Percentiles rank a stretch among this genome's conserved stretches.
phyloP scores from a whole-genome alignment of 2,329 filamentous ascomycete genomes.

The Pseudogymnoascus sp. region DNA sequence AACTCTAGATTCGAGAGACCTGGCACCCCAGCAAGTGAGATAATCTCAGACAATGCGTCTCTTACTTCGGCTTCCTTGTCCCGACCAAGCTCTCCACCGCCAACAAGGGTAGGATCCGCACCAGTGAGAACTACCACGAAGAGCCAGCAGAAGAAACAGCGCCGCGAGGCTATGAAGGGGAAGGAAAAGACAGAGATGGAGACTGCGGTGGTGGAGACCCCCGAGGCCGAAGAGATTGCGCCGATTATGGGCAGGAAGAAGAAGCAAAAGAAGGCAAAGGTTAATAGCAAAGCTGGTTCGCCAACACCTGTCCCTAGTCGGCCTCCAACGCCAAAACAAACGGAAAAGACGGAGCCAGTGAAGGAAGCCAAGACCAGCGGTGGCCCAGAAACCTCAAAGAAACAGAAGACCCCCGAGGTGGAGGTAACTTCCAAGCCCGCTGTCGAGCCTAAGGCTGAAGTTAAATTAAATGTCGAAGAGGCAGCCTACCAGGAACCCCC shows the following conservation, averaged over 20 bases:
- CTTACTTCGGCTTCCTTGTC: conserved; percentile 65
- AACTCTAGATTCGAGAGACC: conserved; percentile 43
- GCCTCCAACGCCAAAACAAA: conserved; percentile 19
- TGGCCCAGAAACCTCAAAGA: conserved; percentile 8
- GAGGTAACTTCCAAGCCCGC: conserved; percentile 14
- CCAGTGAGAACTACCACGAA: conserved; percentile 64
- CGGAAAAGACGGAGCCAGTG: conserved; percentile 8
- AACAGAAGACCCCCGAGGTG: conserved; percentile 12
- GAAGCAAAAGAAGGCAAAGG: conserved; percentile 71
- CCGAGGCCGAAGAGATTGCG: conserved; percentile 41
- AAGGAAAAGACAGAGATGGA: conserved; percentile 49
- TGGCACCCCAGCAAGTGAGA: conserved; percentile 65
- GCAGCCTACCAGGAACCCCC: conserved; percentile 16
- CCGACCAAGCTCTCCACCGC: conserved; percentile 63
- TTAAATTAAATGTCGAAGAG: conserved; percentile 11
- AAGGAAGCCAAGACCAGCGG: conserved; percentile 1
- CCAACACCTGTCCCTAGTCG: conserved; percentile 22
- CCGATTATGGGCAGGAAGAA: conserved; percentile 75
- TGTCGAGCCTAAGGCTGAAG: conserved; percentile 16
- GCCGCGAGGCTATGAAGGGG: conserved; percentile 58
- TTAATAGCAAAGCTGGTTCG: conserved; percentile 23
- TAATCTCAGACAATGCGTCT: conserved; percentile 68
- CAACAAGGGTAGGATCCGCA: conserved; percentile 57
- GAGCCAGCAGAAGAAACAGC: conserved; percentile 69
- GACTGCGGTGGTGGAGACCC: conserved; percentile 36